Base-by-base conservation (phyloP, 768 basidiomycete species). In the Trametes coccinea region DNA sequence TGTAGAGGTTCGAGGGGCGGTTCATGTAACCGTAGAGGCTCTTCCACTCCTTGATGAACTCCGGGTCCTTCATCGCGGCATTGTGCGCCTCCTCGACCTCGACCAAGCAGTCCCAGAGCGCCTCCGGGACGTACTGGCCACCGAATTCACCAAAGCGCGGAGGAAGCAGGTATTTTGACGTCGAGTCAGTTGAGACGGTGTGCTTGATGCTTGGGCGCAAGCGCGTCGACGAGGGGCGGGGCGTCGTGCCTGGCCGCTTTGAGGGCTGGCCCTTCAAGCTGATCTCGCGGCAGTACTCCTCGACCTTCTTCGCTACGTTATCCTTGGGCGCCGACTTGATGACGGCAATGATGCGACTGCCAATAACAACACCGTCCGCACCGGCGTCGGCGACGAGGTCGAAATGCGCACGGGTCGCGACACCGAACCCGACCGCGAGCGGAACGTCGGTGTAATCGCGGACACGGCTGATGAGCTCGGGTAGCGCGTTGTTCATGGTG, bases 121-220 rank as follows among this genome's bases (percentile, higher is more conserved):
- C 87, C 75, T 98, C 97, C 0, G 97, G 95, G 5, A 98, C 97
- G 76, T 95, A 99, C 69, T 97, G 95, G 3, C 97, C 97, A 37
- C 97, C 97, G 70, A 95, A 99, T 62, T 94, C 81, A 40, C 97
- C 97, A 68, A 99, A 99, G 50, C 94, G 83, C 1, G 87, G 79
- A 1, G 95, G 93, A 0, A 98, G 79, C 14, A 80, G 77, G 13
- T 75, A 66, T 41, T 74, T 71, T 16, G 69, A 50, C 0, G 69
- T 59, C n/a, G 72, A 62, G 7, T 74, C 67, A 9, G 65, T 73
- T 46, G 74, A 67, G 14, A 73, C 64, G 63, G 63, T 73, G n/a
- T 66, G 69, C 55, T 76, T 76, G 31, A 67, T 68, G 16, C 66
- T 67, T 22, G 74, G 73, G 0, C 76, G 63, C 14, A 77, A 68